A percentile compares a stretch with the other conserved stretches of the same genome.
Evolutionary conservation across 176 grass and related monocot genomes (phyloP).

Genomic region (Phyllostachys edulis): DNA sequence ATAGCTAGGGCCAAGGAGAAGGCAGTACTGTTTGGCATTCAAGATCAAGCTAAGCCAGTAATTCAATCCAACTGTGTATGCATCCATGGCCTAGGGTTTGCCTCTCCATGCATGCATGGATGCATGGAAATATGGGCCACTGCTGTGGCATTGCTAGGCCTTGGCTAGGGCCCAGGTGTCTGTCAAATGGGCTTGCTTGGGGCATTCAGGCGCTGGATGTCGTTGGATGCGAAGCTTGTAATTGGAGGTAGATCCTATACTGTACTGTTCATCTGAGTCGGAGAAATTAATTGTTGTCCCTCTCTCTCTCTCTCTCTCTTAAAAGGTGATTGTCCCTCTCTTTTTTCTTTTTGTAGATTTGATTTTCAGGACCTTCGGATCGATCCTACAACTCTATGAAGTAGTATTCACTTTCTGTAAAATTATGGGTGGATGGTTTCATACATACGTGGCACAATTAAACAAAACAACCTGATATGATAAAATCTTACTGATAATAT

Average conservation of each 20-base stretch:
- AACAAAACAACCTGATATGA: not conserved
- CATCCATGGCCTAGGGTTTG: not conserved
- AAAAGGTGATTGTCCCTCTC: not conserved
- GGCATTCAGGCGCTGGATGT: not conserved
- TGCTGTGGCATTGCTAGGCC: not conserved
- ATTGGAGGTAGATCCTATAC: not conserved
- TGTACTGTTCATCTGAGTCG: slow-evolving; percentile 26
- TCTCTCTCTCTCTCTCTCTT: too few relatives aligned
- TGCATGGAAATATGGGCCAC: slow-evolving; percentile 5
- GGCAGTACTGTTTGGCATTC: slow-evolving; percentile 14
- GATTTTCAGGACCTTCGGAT: not conserved
- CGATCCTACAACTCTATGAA: not conserved
- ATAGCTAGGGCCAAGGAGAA: not conserved
- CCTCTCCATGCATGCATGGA: not conserved
- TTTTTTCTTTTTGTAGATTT: not conserved
- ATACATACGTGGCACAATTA: not conserved
- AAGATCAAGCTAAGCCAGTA: not conserved
- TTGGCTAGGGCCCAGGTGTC: not conserved
- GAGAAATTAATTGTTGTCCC: not conserved
- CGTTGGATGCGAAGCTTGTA: not conserved
- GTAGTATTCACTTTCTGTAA: not conserved
- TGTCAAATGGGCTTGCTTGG: slow-evolving; percentile 6
- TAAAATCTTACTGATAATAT: not conserved
- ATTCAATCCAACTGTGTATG: not conserved
- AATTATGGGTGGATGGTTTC: not conserved